Conservation (phyloP, 306 rosid species). For the Quercus gilva region DNA sequence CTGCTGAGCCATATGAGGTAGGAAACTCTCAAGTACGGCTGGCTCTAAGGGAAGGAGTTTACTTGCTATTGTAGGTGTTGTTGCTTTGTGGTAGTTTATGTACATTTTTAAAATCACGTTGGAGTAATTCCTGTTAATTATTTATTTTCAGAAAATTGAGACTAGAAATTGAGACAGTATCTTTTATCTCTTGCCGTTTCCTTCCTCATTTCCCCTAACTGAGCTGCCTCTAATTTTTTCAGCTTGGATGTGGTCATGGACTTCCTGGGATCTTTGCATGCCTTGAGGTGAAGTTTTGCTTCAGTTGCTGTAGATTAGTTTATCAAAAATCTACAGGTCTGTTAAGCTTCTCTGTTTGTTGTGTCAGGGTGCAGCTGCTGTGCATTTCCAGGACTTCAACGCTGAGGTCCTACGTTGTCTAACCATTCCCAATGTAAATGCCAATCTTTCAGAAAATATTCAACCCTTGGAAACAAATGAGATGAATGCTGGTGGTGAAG, state of each 20-base stretch:
- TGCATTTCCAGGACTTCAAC: conserved; percentile 96
- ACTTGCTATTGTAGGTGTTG: neutral
- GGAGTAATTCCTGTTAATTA: neutral
- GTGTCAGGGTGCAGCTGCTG: conserved; percentile 68
- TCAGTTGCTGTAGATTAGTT: conserved; percentile 16
- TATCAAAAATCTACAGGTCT: conserved; percentile 6
- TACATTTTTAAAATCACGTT: neutral
- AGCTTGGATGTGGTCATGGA: conserved; percentile 98
- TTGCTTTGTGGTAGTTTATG: neutral
- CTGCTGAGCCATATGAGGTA: too few species aligned
- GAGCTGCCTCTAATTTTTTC: conserved; percentile 37
- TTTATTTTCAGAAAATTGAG: neutral
- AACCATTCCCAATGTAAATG: conserved; percentile 74
- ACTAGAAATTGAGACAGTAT: neutral
- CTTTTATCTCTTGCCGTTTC: neutral
- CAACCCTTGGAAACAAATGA: conserved; percentile 23
- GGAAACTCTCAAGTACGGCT: too few species aligned
- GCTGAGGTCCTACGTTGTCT: conserved; percentile 77
- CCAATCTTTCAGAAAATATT: conserved; percentile 41
- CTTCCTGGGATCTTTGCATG: conserved; percentile 89
- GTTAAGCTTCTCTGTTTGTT: conserved; percentile 18
- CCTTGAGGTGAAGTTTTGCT: conserved; percentile 58
- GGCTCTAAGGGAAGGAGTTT: too few species aligned
- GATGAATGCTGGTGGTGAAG: conserved; percentile 30
- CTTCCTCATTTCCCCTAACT: conserved; percentile 5